Evolutionary conservation across 2,329 filamentous ascomycete species (phyloP).

Genomic region (Exophiala calicioides): DNA sequence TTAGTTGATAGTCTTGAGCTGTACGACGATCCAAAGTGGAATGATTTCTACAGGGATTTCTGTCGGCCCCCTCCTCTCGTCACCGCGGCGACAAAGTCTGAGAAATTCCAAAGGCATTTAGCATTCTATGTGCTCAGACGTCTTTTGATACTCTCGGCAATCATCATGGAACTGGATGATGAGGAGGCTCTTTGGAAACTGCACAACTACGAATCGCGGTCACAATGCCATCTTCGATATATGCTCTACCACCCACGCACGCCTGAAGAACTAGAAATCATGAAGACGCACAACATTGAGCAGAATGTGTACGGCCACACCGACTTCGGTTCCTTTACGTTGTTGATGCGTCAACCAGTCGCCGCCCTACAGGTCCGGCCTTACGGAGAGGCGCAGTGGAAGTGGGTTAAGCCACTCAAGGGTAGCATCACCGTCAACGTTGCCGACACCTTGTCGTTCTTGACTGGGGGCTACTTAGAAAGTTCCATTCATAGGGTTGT

Average conservation of each 20-base stretch:
- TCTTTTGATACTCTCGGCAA: constrained; percentile 58
- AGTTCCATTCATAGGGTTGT: constrained; percentile 52
- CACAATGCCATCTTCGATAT: constrained; percentile 61
- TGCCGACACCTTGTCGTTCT: constrained; percentile 49
- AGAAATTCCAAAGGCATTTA: constrained; percentile 55
- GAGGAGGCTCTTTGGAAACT: constrained; percentile 35
- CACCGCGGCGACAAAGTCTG: not conserved
- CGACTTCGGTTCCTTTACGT: constrained; percentile 56
- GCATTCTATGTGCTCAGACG: constrained; percentile 48
- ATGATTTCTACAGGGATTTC: not conserved
- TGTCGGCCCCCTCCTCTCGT: not conserved
- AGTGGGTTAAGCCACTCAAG: constrained; percentile 48
- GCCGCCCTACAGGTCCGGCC: constrained; percentile 57
- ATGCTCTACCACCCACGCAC: constrained; percentile 58
- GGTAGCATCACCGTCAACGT: constrained; percentile 54
- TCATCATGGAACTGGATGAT: constrained; percentile 54
- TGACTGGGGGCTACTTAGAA: constrained; percentile 53
- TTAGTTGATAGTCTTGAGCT: constrained; percentile 38
- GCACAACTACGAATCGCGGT: constrained; percentile 58
- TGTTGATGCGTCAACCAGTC: constrained; percentile 60
- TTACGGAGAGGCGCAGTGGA: constrained; percentile 46
- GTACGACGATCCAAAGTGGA: constrained; percentile 5
- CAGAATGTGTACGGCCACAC: constrained; percentile 52
- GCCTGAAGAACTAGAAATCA: constrained; percentile 48
- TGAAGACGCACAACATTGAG: constrained; percentile 45